Evolutionary conservation across 192 early-diverging fungal genomes (phyloP), one percentile per base, ranked within the genome.

Genomic region (Thamnidium elegans): DNA sequence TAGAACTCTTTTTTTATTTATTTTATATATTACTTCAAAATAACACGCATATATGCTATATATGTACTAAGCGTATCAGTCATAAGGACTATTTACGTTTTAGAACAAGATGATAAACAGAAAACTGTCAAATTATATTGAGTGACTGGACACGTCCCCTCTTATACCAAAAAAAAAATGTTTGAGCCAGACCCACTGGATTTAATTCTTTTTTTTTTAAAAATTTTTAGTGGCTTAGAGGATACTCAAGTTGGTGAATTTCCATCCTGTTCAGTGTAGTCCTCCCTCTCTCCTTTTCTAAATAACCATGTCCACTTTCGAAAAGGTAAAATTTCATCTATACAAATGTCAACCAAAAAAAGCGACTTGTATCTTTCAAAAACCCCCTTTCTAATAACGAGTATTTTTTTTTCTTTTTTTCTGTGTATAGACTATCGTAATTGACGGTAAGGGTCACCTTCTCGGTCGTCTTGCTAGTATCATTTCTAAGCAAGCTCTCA

Each of bases 381-480:
- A 39, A 39, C 26, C 15, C 46, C 10, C 10, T 13, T 20, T 45
- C 17, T 19, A 36, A 21, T 42, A 46, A 32, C 19, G 21, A 56
- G 42, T 2, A 7, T 39, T 21, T 31, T 21, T 4, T 32, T 64
- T 34, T 50, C 17, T 52, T n/a, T 50, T 53, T 46, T 42, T 30
- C 21, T 39, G 36, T 39, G 9, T 52, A 21, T 62, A 99, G 94
- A 92, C 95, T 80, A 84, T 94, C 84, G 92, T 99, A 78, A 92
- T 99, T 84, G 97, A 99, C 87, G 97, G 84, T 80, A 99, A 99
- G 83, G 97, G 91, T 73, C 97, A 99, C 86, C 86, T 99, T 65
- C 82, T 99, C 73, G 96, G 97, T 82, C 95, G 97, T 73, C 88
- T 99, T 68, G 92, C 97, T 72, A 90, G 96, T 63, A 95, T 94